Base-by-base conservation (phyloP, 257 asterid genomes). In the Striga asiatica region DNA sequence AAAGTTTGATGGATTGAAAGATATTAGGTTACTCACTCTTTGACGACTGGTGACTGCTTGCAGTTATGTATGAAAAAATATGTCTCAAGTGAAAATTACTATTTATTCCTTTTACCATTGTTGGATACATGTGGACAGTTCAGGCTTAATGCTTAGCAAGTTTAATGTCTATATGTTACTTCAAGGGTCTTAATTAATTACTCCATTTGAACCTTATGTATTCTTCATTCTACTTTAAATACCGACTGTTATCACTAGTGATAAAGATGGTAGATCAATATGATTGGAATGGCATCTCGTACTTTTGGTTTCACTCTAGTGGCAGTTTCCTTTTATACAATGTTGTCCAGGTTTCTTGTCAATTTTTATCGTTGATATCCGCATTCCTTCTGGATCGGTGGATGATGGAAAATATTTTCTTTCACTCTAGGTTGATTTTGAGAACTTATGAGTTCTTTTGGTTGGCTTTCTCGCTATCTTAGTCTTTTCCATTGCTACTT, bases 291-390 rank as follows among this genome's bases (percentile, higher is more conserved):
- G 2, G 45, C 20, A 13, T n/a, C 52, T 34, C 55, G 4, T 27
- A 3, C 10, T 52, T 38, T 52, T 28, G 12, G 41, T 45, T 9
- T 45, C 24, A 29, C 32, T 12, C 3, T 22, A 56, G 23, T n/a
- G 25, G 5, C 64, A 34, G 32, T 50, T 37, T 25, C 23, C 42
- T 10, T 16, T 35, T 16, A 9, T 16, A 52, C 43, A 51, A 59
- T 59, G 28, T 34, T 28, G 32, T 45, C 24, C 28, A 14, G 43
- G 37, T n/a, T 66, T n/a, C n/a, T n/a, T n/a, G n/a, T n/a, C n/a
- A 38, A 49, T 47, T 9, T 50, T 22, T 7, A 18, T 25, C 21
- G 25, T 27, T 4, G 2, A 27, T 28, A 12, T 31, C 31, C 14
- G 1, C 12, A 13, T 37, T 65, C 35, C 25, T 16, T 37, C 34